Conservation (phyloP, 192 early-diverging fungal genomes). For the Backusella parvicylindrica region DNA sequence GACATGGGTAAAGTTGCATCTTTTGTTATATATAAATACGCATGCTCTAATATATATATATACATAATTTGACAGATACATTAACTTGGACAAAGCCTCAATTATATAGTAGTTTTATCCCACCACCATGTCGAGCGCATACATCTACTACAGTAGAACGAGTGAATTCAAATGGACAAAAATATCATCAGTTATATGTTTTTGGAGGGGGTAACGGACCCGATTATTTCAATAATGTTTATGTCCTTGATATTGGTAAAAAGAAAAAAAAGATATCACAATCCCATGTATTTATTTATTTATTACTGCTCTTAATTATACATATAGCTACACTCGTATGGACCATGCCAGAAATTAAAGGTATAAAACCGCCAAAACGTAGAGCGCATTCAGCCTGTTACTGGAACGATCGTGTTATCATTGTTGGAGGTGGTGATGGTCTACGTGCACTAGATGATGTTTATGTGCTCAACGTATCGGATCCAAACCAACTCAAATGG, state of each 20-base stretch:
- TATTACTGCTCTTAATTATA: neutral
- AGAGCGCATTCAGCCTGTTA: constrained; percentile 83
- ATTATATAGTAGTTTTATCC: constrained; percentile 59
- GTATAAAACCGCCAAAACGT: constrained; percentile 57
- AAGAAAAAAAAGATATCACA: neutral
- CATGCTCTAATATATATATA: no score
- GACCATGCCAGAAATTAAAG: constrained; percentile 53
- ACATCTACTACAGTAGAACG: constrained; percentile 67
- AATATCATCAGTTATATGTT: constrained; percentile 55
- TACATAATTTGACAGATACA: constrained; percentile 53
- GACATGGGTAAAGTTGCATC: constrained; percentile 56
- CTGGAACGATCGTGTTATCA: constrained; percentile 68
- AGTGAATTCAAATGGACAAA: constrained; percentile 14
- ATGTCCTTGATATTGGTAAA: constrained; percentile 69
- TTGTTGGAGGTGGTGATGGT: constrained; percentile 90
- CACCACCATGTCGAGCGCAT: constrained; percentile 79
- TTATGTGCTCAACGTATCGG: constrained; percentile 54
- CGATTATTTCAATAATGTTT: constrained; percentile 76
- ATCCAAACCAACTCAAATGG: constrained; percentile 45
- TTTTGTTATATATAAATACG: neutral
- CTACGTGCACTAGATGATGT: constrained; percentile 77
- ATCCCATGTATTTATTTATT: no score
- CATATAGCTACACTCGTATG: constrained; percentile 57
- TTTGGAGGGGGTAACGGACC: constrained; percentile 90
- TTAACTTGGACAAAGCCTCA: constrained; percentile 75